Evolutionary conservation across 2,329 filamentous ascomycete genomes (phyloP), one percentile per base, ranked within the genome.

Genomic region (Pseudopyricularia cyperi): DNA sequence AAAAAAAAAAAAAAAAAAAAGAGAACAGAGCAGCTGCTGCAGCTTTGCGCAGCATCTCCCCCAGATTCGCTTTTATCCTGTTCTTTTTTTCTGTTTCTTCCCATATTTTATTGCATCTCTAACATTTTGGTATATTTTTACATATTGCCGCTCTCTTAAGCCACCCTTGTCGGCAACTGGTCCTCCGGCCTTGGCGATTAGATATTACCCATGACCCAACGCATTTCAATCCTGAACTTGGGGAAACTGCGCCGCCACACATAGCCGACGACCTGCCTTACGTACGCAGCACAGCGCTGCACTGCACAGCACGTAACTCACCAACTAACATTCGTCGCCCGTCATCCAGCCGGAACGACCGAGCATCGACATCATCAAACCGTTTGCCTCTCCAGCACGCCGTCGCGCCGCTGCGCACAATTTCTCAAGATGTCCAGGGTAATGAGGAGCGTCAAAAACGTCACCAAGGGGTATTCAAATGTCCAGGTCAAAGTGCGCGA

Each of bases 401-500:
- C 34, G 46, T 8, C 42, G 42, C 42, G 42, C 33, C 44, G 58
- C 59, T 63, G 64, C 57, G 66, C 17, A 42, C 49, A 28, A 42
- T 33, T 46, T 32, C 12, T 44, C 37, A 76, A 64, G 56, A 98
- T 98, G 93, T 96, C 91, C 55, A 94, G 94, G 73, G 89, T 97
- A 67, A 89, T 97, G 66, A 82, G 93, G 71, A 95, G 88, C 67
- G 90, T 97, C 64, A 97, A 96, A 75, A 98, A 97, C 76, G 91
- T 98, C 70, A 97, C 93, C 68, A 98, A 97, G 75, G 93, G 93
- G 62, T 98, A 98, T 68, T 96, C 91, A 34, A 83, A 79, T 59
- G 89, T 94, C 62, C 91, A 98, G 76, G 88, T 97, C 68, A 97
- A 97, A 75, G 93, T 98, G 69, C 84, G 90, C 74, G 91, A 95